A percentile compares a stretch with the other conserved stretches of the same genome.
Conservation (phyloP, 2,329 filamentous ascomycete species). For the Triangularia setosa region DNA sequence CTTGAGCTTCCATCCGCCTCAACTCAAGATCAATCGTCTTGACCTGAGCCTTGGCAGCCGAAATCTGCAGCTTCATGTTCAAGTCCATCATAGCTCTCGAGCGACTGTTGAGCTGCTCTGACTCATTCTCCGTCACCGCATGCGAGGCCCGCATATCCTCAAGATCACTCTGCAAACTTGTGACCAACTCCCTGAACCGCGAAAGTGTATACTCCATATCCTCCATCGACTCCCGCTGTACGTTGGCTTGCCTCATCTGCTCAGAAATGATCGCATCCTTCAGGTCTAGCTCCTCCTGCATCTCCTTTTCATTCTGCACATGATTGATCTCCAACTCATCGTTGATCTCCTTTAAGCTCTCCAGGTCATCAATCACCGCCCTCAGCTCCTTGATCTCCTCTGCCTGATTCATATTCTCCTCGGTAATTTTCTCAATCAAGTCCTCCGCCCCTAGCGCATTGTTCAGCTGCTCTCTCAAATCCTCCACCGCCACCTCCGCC, state of each 20-base stretch:
- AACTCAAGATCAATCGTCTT: slow-evolving; percentile 93
- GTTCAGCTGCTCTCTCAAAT: slow-evolving; percentile 87
- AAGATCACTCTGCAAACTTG: slow-evolving; percentile 77
- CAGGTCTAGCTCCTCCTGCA: slow-evolving; percentile 90
- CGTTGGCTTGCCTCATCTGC: slow-evolving; percentile 64
- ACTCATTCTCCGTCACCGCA: slow-evolving; percentile 87
- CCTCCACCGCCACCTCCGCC: slow-evolving; percentile 72
- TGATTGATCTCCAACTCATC: slow-evolving; percentile 94
- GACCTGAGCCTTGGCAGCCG: slow-evolving; percentile 84
- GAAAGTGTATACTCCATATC: slow-evolving; percentile 89
- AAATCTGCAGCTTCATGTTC: slow-evolving; percentile 88
- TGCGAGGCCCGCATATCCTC: slow-evolving; percentile 91
- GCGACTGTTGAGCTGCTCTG: slow-evolving; percentile 81
- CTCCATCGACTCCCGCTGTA: slow-evolving; percentile 76
- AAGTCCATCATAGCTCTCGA: slow-evolving; percentile 95
- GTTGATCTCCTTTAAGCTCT: slow-evolving; percentile 85
- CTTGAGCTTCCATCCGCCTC: slow-evolving; percentile 79
- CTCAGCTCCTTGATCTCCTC: slow-evolving; percentile 82
- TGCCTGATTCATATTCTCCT: slow-evolving; percentile 78
- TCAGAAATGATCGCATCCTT: slow-evolving; percentile 82
- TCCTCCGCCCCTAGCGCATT: slow-evolving; percentile 84
- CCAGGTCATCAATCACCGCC: slow-evolving; percentile 78
- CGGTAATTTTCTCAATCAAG: slow-evolving; percentile 88
- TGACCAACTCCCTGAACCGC: slow-evolving; percentile 84
- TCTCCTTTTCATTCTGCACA: slow-evolving; percentile 85